phyloP scores from a whole-genome alignment of 257 asterid genomes.

The Nicotiana sylvestris region DNA sequence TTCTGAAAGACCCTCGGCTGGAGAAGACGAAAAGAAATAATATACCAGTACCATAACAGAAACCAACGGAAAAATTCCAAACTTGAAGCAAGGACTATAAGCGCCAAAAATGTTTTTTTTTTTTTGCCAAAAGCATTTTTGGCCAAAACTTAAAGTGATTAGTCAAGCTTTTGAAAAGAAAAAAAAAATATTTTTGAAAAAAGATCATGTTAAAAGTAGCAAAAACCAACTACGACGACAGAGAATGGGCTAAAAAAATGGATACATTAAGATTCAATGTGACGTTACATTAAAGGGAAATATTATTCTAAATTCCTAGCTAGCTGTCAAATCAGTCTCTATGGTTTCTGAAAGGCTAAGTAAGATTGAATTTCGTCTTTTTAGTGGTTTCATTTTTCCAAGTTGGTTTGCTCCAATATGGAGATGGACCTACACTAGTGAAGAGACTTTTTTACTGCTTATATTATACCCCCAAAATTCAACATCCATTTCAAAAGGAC shows the following conservation, averaged over 20 bases:
- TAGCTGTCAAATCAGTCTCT: conserved; percentile 20
- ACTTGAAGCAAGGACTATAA: too few species aligned
- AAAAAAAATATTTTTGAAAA: too few species aligned
- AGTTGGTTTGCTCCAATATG: conserved; percentile 19
- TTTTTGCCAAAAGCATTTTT: too few species aligned
- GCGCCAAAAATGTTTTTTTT: too few species aligned
- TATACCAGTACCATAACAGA: too few species aligned
- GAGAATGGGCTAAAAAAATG: neutral
- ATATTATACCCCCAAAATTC: conserved; percentile 8
- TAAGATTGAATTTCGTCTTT: conserved; percentile 1
- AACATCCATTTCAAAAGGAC: conserved; percentile 21
- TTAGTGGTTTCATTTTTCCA: conserved; percentile 10
- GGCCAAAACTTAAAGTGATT: too few species aligned
- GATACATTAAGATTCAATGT: neutral
- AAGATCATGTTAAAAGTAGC: neutral
- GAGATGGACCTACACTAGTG: conserved; percentile 24
- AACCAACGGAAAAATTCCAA: too few species aligned
- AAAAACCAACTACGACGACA: neutral
- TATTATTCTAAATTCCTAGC: conserved; percentile 5
- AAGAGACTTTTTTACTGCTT: conserved; percentile 21
- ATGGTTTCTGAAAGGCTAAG: conserved; percentile 6
- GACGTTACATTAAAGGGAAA: neutral
- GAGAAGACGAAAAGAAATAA: too few species aligned
- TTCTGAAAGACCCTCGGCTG: too few species aligned
- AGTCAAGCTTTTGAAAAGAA: too few species aligned